Evolutionary conservation across 164 flowering plant species (phyloP), one percentile per base, ranked within the genome.

Genomic region (Tetrastigma voinierianum): DNA sequence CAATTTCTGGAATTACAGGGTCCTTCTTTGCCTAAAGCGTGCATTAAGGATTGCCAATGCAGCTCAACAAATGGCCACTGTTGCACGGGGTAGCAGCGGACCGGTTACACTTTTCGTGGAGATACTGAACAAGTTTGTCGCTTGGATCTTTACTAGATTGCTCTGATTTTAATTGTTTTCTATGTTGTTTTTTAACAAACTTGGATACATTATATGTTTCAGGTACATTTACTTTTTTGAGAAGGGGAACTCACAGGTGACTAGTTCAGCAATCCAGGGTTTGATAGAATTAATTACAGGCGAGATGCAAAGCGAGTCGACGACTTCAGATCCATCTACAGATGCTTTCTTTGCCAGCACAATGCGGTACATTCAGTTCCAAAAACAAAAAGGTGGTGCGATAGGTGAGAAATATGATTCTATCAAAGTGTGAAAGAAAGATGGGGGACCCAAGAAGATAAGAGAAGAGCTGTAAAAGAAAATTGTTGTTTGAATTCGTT

Each of bases 1-100:
- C 0, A 32, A 7, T 64, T 71, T 23, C 44, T 45, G 24, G 17
- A 48, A 19, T 60, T 52, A 59, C 76, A 95, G 99, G 90, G 98
- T 95, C 60, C 60, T 95, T 64, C 92, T 92, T 58, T 95, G 99
- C 83, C 83, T 95, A 7, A 95, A 95, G 78, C 96, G 98, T 67
- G 89, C 99, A 9, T 70, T 95, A 56, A 82, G 98, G 70, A 95
- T 95, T 72, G 98, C 99, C 64, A 96, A 93, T 83, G 93, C 98
- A 69, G 98, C 98, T 56, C 98, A 96, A 69, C 97, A 96, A 73
- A 92, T 92, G 97, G 82, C 95, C 61, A 92, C 70, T 74, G 95
- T 81, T 40, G 77, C 95, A 14, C 77, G 98, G 69, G 98, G 98
- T 48, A 90, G 84, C 82, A 77, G 90, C 59, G 99, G 99, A 67